Evolutionary conservation across 352 stramenopile species (phyloP), one percentile per base, ranked within the genome.

Genomic region (Blastocystis sp.): DNA sequence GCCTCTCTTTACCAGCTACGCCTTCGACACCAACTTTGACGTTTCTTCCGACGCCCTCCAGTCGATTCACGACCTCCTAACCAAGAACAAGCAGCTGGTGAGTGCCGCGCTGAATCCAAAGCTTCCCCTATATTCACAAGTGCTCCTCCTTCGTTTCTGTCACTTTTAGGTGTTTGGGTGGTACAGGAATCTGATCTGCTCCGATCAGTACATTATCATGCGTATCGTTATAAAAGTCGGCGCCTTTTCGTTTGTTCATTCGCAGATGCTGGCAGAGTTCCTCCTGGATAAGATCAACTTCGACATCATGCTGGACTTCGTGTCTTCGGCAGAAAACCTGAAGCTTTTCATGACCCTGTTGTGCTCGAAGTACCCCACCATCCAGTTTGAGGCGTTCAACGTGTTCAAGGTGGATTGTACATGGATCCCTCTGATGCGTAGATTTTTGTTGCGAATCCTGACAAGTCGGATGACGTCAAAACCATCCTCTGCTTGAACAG

Each of bases 251-350:
- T 48, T 28, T 4, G 21, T 2, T 74, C 28, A 80, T 11, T 19
- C 17, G 5, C 38, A 88, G 60, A 17, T 88, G 60, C 45, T 88
- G 1, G 65, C 14, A 21, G 78, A 88, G 34, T 88, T 88, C 34
- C n/a, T 88, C 2, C n/a, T 88, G n/a, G 78, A 88, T 56, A 88
- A 88, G 34, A 79, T 74, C 45, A 88, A 88, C 52, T 88, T 88
- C 34, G 78, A 88, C 17, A 88, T 88, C 48, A 88, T 88, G 78
- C 28, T 88, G 2, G 19, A 11, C 11, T 88, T 79, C 34, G 45
- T 88, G 1, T 52, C n/a, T 4, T 52, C 45, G 23, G 52, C 53
- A 48, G 67, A 88, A n/a, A 88, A 88, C 61, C 28, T 88, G 48
- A 88, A 88, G 34, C 4, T 79, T 1, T 65, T 88, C 40, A 88